Base-by-base conservation (phyloP, 257 asterid genomes). In the Lycium ferocissimum region DNA sequence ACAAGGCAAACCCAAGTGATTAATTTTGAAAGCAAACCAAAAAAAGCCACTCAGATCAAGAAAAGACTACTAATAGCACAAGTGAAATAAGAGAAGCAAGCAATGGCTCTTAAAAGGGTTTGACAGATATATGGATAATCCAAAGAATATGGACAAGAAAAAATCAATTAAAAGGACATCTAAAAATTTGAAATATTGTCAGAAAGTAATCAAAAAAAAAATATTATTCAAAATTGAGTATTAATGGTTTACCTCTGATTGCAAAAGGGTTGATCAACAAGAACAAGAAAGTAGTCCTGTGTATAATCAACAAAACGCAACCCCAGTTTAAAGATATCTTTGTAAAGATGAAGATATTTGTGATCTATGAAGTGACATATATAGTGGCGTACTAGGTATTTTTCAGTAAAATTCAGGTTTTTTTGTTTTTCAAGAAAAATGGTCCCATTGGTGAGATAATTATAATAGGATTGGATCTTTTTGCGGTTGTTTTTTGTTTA, bases 121-220 rank as follows among this genome's bases (percentile, higher is more conserved):
- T 78, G 75, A 45, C 22, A 71, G 45, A 65, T 51, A 57, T 15
- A 82, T 53, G 94, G 92, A 88, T 87, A 89, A 90, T 59, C 56
- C 87, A 84, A 26, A 83, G 81, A 85, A 83, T 83, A 78, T 83
- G 90, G 90, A 84, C 87, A 54, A 83, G 85, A 84, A 85, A 91
- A 70, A 87, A 54, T 22, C 86, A 86, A 38, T 73, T 11, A 81
- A 72, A 66, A 38, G 53, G 70, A 54, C 81, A 69, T 69, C 54
- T 4, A 83, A 35, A 26, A 37, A 26, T 66, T n/a, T 6, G 18
- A 72, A 43, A 75, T 38, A 83, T 14, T 65, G 58, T 22, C 58
- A 72, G 59, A 75, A 79, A 86, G 0, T 82, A 38, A 80, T 83
- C 53, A 10, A 22, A 72, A 33, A 22, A 18, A 33, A 22, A 18